Base-by-base conservation (phyloP, 768 basidiomycete species). In the Xerocomus brunneocitrinus region DNA sequence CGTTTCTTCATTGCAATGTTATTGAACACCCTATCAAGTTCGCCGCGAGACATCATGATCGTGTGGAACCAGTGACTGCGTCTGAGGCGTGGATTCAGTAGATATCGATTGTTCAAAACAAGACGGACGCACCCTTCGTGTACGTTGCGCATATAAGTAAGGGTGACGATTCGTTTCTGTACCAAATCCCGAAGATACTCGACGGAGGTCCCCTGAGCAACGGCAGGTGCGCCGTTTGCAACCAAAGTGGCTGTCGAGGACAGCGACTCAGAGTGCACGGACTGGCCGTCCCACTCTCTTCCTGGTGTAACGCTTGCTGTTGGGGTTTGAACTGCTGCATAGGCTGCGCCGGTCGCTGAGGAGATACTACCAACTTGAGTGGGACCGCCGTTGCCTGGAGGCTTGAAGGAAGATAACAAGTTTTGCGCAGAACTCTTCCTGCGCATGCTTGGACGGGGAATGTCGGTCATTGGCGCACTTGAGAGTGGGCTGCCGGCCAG, bases 41-140 rank as follows among this genome's bases (percentile, higher is more conserved):
- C 92, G 16, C 73, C 62, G 45, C 80, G 81, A 50, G 86, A 83
- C 62, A 94, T 80, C 63, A 89, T 78, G 59, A 94, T 84, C 12
- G 92, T 94, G 66, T 91, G 88, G 63, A 90, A 90, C 91, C 91
- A 92, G 65, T 91, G 85, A 57, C 83, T 84, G 50, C 83, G 84
- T 49, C 91, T 92, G 64, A 27, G 28, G 31, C 8, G 3, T 38
- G 36, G 19, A 32, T 30, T 58, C 42, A 59, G 48, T 12, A 50
- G 43, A 52, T 19, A 32, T 32, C 24, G 8, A 40, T 38, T 8
- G 38, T 14, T 46, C 41, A 34, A 35, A 46, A 50, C 28, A 43
- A 49, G 45, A 4, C 22, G 42, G 47, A 78, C 84, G 61, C 58
- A 91, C 88, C 92, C 92, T 70, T 92, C 89, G 58, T 92, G 87